These are phyloP conservation scores for Thraustochytrium sp. DNA, from an alignment of 352 stramenopile species.

Conservation along the genomic window DNA sequence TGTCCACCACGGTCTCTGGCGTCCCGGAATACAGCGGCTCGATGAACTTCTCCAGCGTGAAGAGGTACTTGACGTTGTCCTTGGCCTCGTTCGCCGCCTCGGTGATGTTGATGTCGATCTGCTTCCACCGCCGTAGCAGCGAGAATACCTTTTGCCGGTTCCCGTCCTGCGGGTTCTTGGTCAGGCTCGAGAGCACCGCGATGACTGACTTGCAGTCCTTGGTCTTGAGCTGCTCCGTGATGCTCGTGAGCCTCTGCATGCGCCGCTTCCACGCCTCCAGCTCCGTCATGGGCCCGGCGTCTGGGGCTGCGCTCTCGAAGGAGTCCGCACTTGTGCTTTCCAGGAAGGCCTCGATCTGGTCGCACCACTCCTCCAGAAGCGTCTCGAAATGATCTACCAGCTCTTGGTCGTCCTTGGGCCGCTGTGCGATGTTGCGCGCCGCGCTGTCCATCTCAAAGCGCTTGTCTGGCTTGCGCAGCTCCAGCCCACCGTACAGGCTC, in stretches of 20 bases:
- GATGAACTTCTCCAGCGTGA: constrained; percentile 93
- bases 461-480: constrained; percentile 76
- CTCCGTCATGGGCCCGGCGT: constrained; percentile 88
- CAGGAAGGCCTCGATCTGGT: constrained; percentile 87
- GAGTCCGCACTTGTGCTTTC: constrained; percentile 69
- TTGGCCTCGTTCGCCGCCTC: constrained; percentile 96
- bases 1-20: constrained; percentile 94
- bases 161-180: constrained; percentile 58
- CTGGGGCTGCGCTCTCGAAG: constrained; percentile 66
- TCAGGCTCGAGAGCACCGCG: constrained; percentile 73
- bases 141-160: constrained; percentile 85
- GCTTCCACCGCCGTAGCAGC: constrained; percentile 89
- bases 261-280: constrained; percentile 91
- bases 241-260: constrained; percentile 96
- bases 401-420: constrained; percentile 72
- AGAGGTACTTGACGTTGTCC: constrained; percentile 98
- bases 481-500: constrained; percentile 86
- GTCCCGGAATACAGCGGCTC: constrained; percentile 80
- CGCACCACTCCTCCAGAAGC: constrained; percentile 93
- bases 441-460: constrained; percentile 58
- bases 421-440: constrained; percentile 53
- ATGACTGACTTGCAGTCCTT: constrained; percentile 91
- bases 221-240: constrained; percentile 95
- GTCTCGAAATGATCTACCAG: constrained; percentile 87
- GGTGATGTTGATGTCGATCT: constrained; percentile 94